phyloP scores from a whole-genome alignment of 129 eudicot genomes.

The Glebionis coronaria region DNA sequence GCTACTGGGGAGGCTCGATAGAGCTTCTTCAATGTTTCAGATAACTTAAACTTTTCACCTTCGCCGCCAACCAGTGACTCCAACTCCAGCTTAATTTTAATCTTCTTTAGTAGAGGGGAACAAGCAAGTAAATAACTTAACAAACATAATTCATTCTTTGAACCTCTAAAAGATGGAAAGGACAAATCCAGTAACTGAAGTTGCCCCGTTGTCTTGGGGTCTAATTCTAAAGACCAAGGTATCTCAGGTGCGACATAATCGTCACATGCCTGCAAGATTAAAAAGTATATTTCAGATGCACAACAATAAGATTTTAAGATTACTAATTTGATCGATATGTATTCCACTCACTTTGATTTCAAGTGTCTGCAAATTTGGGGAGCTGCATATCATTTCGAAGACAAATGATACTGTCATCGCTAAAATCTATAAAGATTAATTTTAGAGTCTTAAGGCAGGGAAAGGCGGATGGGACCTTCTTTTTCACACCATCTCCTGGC shows the following conservation, averaged over 20 bases:
- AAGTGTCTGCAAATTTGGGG: slow-evolving; percentile 16
- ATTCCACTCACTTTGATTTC: neutral
- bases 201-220: no score
- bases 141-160: slow-evolving; percentile 9
- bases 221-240: no score
- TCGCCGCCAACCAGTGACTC: no score
- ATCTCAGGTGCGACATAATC: neutral
- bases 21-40: no score
- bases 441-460: slow-evolving; percentile 14
- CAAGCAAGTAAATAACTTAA: neutral
- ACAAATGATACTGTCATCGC: neutral
- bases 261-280: neutral
- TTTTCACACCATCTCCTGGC: neutral
- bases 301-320: neutral
- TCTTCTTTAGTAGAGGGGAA: neutral
- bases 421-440: neutral
- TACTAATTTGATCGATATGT: neutral
- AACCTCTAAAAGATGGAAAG: neutral
- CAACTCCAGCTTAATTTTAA: no score
- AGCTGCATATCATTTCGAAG: neutral
- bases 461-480: neutral
- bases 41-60: no score
- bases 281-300: neutral
- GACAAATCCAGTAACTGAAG: neutral
- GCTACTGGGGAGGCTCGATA: no score